Evolutionary conservation across 2,329 filamentous ascomycete genomes (phyloP), one percentile per base, ranked within the genome.

Genomic region (Alternaria viburni): DNA sequence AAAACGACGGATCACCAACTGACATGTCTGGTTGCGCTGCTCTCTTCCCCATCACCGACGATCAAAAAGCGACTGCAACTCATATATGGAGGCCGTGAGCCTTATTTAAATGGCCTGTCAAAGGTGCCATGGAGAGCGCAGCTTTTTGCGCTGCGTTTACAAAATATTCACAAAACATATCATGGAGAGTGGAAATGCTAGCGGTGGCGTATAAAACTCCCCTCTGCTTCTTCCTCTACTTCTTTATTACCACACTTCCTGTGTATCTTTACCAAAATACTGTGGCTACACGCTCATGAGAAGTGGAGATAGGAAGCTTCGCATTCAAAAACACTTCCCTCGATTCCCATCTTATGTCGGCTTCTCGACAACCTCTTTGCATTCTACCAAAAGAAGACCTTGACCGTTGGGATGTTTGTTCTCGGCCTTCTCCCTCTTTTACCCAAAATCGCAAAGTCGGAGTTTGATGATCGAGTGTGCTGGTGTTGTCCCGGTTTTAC

Each of bases 341-440:
- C 36, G n/a, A 41, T 41, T 41, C 36, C 36, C 36, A 41, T 41
- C 36, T 41, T 41, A 41, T 41, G 36, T 41, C 9, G n/a, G 0
- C 3, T 0, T 11, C 9, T 17, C 36, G 0, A 3, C 36, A 3
- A 41, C 0, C 9, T 11, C n/a, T 17, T 11, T 1, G n/a, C n/a
- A 41, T 41, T 11, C 2, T 6, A 17, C 36, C 36, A 17, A 36
- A n/a, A n/a, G n/a, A n/a, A n/a, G n/a, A n/a, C n/a, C n/a, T n/a
- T n/a, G n/a, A n/a, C n/a, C n/a, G n/a, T n/a, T n/a, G n/a, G n/a
- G n/a, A n/a, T 36, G 32, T 41, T 41, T 2, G 15, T 17, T 17
- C n/a, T 6, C 15, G 36, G 0, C 0, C 9, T 41, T 10, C 15
- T 11, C 0, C 36, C 9, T 41, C 36, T n/a, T n/a, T 10, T 10